Evolutionary conservation across 2,329 filamentous ascomycete species (phyloP).

Genomic region (Aspergillus nomiae): DNA sequence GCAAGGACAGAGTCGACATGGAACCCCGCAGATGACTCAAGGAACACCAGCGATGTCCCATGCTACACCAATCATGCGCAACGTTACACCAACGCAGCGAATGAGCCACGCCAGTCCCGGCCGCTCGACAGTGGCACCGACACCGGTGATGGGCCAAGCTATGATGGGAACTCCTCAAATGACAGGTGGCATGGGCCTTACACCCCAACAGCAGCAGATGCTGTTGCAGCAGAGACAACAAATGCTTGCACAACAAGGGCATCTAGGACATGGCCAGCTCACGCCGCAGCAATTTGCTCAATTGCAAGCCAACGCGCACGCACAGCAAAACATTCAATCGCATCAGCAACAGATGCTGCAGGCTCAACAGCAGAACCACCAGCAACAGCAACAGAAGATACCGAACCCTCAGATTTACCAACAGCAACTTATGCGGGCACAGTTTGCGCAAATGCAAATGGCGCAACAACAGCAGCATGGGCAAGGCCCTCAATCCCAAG

Average conservation of each 20-base stretch:
- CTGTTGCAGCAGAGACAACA: constrained; percentile 42
- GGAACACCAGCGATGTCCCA: constrained; percentile 50
- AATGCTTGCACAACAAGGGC: constrained; percentile 40
- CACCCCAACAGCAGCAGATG: constrained; percentile 45
- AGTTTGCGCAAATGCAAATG: constrained; percentile 42
- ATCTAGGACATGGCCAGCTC: constrained; percentile 37
- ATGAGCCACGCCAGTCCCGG: constrained; percentile 50
- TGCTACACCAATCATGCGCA: constrained; percentile 50
- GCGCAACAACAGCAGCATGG: constrained; percentile 35
- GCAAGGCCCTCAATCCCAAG: constrained; percentile 19
- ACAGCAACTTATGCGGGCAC: constrained; percentile 40
- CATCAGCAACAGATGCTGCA: constrained; percentile 45
- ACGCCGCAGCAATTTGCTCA: constrained; percentile 46
- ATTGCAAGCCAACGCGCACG: constrained; percentile 47
- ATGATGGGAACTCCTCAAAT: constrained; percentile 46
- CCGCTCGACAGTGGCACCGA: constrained; percentile 44
- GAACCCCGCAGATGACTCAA: constrained; percentile 51
- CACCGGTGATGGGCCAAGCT: constrained; percentile 47
- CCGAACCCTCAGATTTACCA: constrained; percentile 39
- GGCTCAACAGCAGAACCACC: constrained; percentile 37
- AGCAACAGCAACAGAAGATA: constrained; percentile 32
- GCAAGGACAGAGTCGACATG: constrained; percentile 50
- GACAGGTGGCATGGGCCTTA: constrained; percentile 37
- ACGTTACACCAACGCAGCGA: constrained; percentile 49
- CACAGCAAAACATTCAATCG: constrained; percentile 49